phyloP scores from a whole-genome alignment of 139 green algal species.

The Tetratostichococcus sp. region DNA sequence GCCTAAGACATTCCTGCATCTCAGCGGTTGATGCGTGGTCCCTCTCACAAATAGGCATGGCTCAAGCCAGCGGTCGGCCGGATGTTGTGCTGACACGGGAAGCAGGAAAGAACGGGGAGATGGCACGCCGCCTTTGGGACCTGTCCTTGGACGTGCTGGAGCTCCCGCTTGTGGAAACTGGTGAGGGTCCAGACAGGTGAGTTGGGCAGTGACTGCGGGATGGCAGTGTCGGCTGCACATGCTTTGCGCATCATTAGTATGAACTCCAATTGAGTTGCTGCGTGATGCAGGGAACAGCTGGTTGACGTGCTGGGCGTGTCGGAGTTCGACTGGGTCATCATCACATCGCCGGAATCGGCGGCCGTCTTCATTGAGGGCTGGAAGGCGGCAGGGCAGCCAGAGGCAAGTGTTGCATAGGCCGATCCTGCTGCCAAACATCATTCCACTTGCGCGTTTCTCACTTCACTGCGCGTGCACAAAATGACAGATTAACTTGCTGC shows the following conservation, averaged over 20 bases:
- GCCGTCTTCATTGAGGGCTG: slow-evolving; percentile 79
- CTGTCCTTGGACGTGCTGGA: slow-evolving; percentile 57
- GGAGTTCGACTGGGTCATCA: slow-evolving; percentile 70
- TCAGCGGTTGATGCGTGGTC: too few relatives aligned
- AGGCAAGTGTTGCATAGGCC: slow-evolving; percentile 18
- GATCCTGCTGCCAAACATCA: background rate
- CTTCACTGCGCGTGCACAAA: background rate
- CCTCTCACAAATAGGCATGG: too few relatives aligned
- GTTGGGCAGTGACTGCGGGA: slow-evolving; percentile 38
- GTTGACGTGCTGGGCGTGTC: slow-evolving; percentile 4
- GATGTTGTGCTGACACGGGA: slow-evolving; percentile 83
- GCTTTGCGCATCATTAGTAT: too few relatives aligned
- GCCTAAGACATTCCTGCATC: too few relatives aligned
- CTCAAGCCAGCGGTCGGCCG: background rate
- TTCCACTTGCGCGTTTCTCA: slow-evolving; percentile 1
- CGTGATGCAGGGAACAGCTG: slow-evolving; percentile 3
- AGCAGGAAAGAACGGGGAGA: slow-evolving; percentile 79
- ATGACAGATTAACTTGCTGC: too few relatives aligned
- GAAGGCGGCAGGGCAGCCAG: slow-evolving; percentile 54
- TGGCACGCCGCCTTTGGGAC: slow-evolving; percentile 39
- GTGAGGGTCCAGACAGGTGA: slow-evolving; percentile 56
- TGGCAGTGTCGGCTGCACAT: too few relatives aligned
- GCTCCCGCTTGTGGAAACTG: slow-evolving; percentile 79
- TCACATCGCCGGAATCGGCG: slow-evolving; percentile 84
- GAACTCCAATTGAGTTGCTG: slow-evolving; percentile 12